Evolutionary conservation across 768 basidiomycete genomes (phyloP).

Genomic region (Agaricus blazei): DNA sequence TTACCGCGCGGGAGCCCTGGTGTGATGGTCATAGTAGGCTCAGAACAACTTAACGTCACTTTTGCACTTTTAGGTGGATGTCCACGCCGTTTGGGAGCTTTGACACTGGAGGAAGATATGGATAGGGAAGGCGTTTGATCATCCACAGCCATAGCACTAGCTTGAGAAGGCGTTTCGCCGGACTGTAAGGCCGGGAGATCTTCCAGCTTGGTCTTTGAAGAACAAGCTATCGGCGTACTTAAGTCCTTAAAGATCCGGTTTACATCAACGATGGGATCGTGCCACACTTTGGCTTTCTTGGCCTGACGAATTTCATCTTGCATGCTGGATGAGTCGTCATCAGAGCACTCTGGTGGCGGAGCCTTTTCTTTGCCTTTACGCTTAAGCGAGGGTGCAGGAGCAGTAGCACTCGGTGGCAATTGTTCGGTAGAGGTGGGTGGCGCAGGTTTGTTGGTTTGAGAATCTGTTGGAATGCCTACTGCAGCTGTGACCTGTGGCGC

Average conservation of each 20-base stretch:
- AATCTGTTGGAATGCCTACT: too few relatives aligned
- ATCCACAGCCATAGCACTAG: too few relatives aligned
- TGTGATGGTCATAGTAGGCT: too few relatives aligned
- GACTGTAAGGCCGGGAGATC: not conserved
- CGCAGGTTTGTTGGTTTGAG: not conserved
- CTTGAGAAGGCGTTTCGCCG: too few relatives aligned
- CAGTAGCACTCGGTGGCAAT: not conserved
- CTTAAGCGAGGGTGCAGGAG: not conserved
- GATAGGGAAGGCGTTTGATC: too few relatives aligned
- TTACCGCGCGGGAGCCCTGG: too few relatives aligned
- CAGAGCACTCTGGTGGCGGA: not conserved
- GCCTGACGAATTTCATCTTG: not conserved
- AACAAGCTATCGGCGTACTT: not conserved
- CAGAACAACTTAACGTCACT: too few relatives aligned
- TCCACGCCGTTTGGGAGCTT: too few relatives aligned
- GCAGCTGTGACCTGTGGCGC: too few relatives aligned
- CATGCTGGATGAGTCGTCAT: not conserved
- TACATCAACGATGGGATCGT: not conserved
- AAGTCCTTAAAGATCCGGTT: not conserved
- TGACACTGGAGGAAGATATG: too few relatives aligned
- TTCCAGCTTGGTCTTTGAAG: not conserved
- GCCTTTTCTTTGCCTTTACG: slow-evolving; percentile 1
- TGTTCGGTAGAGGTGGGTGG: too few relatives aligned
- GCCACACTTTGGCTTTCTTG: not conserved
- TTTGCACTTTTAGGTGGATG: too few relatives aligned